phyloP scores from a whole-genome alignment of 2,329 filamentous ascomycete species.

The Aspergillus sp. region DNA sequence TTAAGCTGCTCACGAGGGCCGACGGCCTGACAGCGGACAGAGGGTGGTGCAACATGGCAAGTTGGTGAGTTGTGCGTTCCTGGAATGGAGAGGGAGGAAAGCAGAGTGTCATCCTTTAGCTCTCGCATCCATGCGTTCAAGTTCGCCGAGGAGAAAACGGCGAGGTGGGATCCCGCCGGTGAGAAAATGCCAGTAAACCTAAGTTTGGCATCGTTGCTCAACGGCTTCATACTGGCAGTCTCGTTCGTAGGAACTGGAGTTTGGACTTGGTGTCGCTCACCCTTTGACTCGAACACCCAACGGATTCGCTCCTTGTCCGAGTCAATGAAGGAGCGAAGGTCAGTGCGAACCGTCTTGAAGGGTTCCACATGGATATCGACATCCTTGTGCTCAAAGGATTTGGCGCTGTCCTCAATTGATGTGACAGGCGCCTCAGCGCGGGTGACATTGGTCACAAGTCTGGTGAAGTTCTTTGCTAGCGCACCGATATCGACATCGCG shows the following conservation, averaged over 20 bases:
- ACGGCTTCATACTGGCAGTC: constrained; percentile 61
- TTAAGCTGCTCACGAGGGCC: constrained; percentile 73
- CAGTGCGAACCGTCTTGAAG: constrained; percentile 65
- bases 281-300: constrained; percentile 67
- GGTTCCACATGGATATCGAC: constrained; percentile 64
- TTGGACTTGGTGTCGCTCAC: constrained; percentile 70
- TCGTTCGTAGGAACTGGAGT: constrained; percentile 62
- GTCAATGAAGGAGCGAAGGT: constrained; percentile 60
- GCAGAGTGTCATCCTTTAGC: constrained; percentile 67
- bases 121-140: constrained; percentile 78
- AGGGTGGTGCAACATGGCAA: constrained; percentile 78
- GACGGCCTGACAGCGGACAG: constrained; percentile 88
- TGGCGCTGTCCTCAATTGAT: constrained; percentile 50
- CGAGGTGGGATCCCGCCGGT: constrained; percentile 52
- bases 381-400: constrained; percentile 62
- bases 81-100: constrained; percentile 83
- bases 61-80: constrained; percentile 96
- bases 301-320: constrained; percentile 66
- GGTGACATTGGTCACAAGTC: constrained; percentile 43
- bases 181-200: constrained; percentile 69
- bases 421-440: constrained; percentile 47
- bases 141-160: constrained; percentile 69
- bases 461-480: constrained; percentile 50
- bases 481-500: constrained; percentile 34
- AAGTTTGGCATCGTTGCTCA: constrained; percentile 53